Base-by-base conservation (phyloP, 176 grass and related monocot genomes). In the Oryza rufipogon region DNA sequence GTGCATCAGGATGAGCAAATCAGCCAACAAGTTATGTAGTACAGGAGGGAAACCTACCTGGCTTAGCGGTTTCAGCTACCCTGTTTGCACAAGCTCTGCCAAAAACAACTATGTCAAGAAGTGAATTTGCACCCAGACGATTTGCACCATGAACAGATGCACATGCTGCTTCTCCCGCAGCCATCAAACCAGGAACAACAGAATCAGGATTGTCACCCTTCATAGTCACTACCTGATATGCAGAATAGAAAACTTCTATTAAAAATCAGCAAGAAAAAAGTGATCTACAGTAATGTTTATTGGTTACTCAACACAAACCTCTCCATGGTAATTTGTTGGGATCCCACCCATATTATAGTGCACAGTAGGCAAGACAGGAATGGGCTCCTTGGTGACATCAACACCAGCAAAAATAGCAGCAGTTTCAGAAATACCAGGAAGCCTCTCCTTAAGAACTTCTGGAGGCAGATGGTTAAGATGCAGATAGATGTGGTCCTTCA, bases 321-420 rank as follows among this genome's bases (percentile, higher is more conserved):
- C 88, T 28, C 95, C 95, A 73, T 95, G 87, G 78, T 95, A 94
- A 86, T 98, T 98, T 86, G 95, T 98, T 63, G 95, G 95, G 86
- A 98, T 93, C 32, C 95, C 95, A 66, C 95, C 95, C 95, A 98
- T 98, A 84, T 98, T 98, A 78, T 98, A 98, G 71, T 98, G 95
- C 71, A 95, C 95, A 64, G 95, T 98, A 33, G 95, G 95, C 69
- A 98, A 89, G 89, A 98, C 95, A 49, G 95, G 95, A 82, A 98
- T 98, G 58, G 95, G 95, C 80, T 98, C 95, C 67, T 98, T 98
- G 39, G 95, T 98, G 76, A 98, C 95, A 16, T 98, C 95, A 74
- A 98, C 95, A 70, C 95, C 92, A 70, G 95, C 75, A 80, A 98
- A 98, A 93, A 98, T 95, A 65, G 95, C 95, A 84, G 95, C 92